A percentile compares a stretch with the other conserved stretches of the same genome.
phyloP scores from a whole-genome alignment of 345 rosid species.

The Eucalyptus polyanthemos region DNA sequence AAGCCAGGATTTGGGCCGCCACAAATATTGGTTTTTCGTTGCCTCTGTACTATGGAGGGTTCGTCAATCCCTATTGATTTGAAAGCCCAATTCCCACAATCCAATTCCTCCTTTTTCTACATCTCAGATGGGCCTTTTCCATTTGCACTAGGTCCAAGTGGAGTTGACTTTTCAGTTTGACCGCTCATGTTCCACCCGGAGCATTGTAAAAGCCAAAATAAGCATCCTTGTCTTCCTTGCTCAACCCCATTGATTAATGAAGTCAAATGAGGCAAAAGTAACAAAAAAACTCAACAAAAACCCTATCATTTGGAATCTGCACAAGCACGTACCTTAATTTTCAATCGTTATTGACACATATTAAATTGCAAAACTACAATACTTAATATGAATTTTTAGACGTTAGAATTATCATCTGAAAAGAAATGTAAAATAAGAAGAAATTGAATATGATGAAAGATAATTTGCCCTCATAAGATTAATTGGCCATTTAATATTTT shows the following conservation, averaged over 20 bases:
- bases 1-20: not conserved
- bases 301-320: not conserved
- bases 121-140: not conserved
- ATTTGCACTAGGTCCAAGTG: not conserved
- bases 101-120: not conserved
- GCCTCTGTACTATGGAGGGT: not conserved
- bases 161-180: not conserved
- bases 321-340: not conserved
- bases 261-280: not conserved
- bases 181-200: not conserved
- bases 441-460: not conserved
- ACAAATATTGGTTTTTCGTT: not conserved
- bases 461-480: not conserved
- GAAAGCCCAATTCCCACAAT: not conserved
- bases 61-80: not conserved
- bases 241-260: not conserved
- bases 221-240: not conserved
- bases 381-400: not conserved
- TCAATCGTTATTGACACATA: not conserved
- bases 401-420: rapidly evolving
- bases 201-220: not conserved
- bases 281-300: not conserved
- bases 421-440: rapidly evolving
- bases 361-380: not conserved
- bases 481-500: not conserved